These are phyloP conservation scores for Phylloporus arenicola DNA, from an alignment of 768 basidiomycete species.

Conservation along the genomic window DNA sequence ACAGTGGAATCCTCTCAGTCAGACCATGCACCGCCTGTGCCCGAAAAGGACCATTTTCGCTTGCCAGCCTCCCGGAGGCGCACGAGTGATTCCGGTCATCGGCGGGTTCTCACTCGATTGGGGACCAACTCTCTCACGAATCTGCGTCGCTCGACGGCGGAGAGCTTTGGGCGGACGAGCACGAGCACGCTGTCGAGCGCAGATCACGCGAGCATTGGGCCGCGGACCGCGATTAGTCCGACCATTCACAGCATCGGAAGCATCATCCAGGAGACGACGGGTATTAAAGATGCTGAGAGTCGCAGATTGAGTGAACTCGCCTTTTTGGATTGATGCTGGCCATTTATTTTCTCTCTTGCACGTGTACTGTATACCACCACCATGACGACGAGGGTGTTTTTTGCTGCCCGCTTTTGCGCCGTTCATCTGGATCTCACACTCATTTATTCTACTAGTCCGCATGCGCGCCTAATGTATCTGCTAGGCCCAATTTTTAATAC, in stretches of 20 bases:
- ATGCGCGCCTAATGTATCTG: neutral
- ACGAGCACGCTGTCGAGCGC: slow-evolving; percentile 16
- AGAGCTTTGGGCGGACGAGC: slow-evolving; percentile 23
- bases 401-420: neutral
- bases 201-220: slow-evolving; percentile 34
- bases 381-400: neutral
- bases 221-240: slow-evolving; percentile 46
- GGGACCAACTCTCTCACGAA: slow-evolving; percentile 38
- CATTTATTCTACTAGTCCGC: slow-evolving; percentile 10
- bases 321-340: slow-evolving; percentile 40
- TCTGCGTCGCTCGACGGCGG: slow-evolving; percentile 42
- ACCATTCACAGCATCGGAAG: slow-evolving; percentile 55
- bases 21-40: slow-evolving; percentile 1
- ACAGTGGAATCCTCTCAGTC: slow-evolving; percentile 12
- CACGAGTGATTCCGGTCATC: slow-evolving; percentile 16
- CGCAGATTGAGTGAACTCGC: slow-evolving; percentile 68
- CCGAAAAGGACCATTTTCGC: slow-evolving; percentile 12
- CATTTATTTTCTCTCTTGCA: slow-evolving; percentile 1
- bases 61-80: slow-evolving; percentile 11
- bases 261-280: slow-evolving; percentile 47
- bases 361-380: neutral
- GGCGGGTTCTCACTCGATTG: slow-evolving; percentile 20
- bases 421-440: slow-evolving; percentile 7
- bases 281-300: slow-evolving; percentile 64
- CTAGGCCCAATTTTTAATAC: no score